Base-by-base conservation (phyloP, 2,329 filamentous ascomycete species). In the Arthrinium phaeospermum region DNA sequence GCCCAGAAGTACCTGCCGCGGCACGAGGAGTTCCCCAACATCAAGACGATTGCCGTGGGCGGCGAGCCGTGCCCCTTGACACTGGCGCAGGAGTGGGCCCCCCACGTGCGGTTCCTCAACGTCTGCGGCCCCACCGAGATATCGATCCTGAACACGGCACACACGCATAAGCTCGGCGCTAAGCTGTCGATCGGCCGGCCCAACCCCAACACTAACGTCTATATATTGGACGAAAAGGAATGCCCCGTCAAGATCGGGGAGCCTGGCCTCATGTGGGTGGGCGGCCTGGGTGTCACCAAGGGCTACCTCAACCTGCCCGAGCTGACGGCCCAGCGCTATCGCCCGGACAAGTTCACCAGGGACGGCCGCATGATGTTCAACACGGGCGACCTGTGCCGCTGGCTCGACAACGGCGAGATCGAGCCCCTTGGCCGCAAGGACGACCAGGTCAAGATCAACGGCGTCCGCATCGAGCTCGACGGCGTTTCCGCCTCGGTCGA, bases 361-460 rank as follows among this genome's bases (percentile, higher is more conserved):
- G 72, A 82, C 19, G 67, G 61, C 24, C 46, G 45, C 34, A 57
- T 69, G 27, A 72, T 85, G 76, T 82, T 81, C 73, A 78, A 77
- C 53, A 82, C 81, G 1, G 81, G 81, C 34, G 81, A 82, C 70
- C 75, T 81, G 14, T 79, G 73, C 14, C 73, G 73, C n/a, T 80
- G 80, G 34, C 70, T 77, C 51, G 71, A 73, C 10, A 75, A 80
- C 69, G 77, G 79, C 19, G 70, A 57, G 53, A 74, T 83, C 24
- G 68, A 77, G 6, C 81, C 78, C 67, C 71, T 85, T 67, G 86
- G 85, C 68, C 81, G 86, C 67, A 84, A 84, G 72, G 85, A 87
- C 75, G 82, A 81, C 1, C 85, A 87, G 75, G 81, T 87, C 68
- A 88, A 88, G 76, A 77, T 88, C 27, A 81, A 83, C 41, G 88